Percentiles rank a stretch among this genome's conserved stretches.
These are phyloP conservation scores for Nitzschia inconspicua DNA, from an alignment of 108 stramenopile genomes.

Conservation along the genomic window DNA sequence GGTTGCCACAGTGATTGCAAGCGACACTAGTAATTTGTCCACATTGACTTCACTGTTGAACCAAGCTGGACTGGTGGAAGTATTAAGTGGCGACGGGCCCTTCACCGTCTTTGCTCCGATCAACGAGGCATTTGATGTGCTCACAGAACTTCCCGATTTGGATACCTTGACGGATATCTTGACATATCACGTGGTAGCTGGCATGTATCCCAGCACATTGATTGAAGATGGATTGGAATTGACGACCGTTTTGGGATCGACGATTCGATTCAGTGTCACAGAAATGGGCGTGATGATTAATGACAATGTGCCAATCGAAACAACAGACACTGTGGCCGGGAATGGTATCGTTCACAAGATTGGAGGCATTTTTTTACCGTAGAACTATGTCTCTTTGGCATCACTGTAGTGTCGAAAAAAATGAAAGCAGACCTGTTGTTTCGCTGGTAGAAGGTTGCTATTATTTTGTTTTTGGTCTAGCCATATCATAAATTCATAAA, in stretches of 20 bases:
- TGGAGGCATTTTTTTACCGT: constrained; percentile 12
- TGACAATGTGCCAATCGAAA: constrained; percentile 14
- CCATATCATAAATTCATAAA: no score
- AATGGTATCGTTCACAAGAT: constrained; percentile 28
- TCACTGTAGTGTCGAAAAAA: no score
- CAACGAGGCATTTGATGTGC: constrained; percentile 41
- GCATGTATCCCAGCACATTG: neutral
- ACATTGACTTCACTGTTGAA: neutral
- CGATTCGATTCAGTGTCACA: constrained; percentile 3
- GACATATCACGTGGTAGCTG: constrained; percentile 38
- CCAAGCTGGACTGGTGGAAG: constrained; percentile 14
- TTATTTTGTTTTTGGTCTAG: no score
- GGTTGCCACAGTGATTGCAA: neutral
- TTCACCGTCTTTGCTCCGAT: constrained; percentile 43
- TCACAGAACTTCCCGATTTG: constrained; percentile 16
- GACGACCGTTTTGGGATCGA: constrained; percentile 13
- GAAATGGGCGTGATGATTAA: constrained; percentile 15
- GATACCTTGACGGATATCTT: constrained; percentile 24
- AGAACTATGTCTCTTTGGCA: no score
- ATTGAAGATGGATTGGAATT: constrained; percentile 4
- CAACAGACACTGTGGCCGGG: constrained; percentile 6
- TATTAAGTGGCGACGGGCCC: constrained; percentile 23
- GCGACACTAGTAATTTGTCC: neutral
- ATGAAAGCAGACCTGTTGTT: no score
- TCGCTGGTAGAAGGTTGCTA: no score